phyloP scores from a whole-genome alignment of 352 stramenopile genomes.

The Discostella stelligera region DNA sequence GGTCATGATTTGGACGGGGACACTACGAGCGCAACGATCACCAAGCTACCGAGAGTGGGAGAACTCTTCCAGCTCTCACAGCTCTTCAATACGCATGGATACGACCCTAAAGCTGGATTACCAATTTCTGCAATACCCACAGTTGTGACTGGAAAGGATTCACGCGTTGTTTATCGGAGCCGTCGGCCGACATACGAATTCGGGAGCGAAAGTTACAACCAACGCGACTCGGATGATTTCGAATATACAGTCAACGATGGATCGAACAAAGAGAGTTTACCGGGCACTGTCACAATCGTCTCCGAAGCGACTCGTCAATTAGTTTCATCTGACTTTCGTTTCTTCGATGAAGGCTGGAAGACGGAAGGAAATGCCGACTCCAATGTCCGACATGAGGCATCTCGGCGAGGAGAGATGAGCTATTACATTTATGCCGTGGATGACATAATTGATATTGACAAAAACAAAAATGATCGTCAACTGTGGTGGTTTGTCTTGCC shows the following conservation, averaged over 20 bases:
- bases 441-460: slow-evolving; percentile 49
- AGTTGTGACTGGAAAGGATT: slow-evolving; percentile 85
- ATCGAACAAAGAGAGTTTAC: slow-evolving; percentile 44
- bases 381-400: slow-evolving; percentile 32
- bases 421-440: slow-evolving; percentile 87
- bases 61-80: slow-evolving; percentile 88
- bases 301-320: slow-evolving; percentile 75
- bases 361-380: slow-evolving; percentile 76
- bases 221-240: slow-evolving; percentile 85
- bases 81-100: slow-evolving; percentile 88
- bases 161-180: slow-evolving; percentile 84
- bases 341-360: slow-evolving; percentile 84
- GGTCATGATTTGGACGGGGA: slow-evolving; percentile 76
- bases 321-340: slow-evolving; percentile 87
- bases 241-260: slow-evolving; percentile 86
- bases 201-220: not conserved
- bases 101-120: slow-evolving; percentile 84
- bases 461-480: slow-evolving; percentile 63
- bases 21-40: slow-evolving; percentile 77
- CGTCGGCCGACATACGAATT: no score
- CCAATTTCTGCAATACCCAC: slow-evolving; percentile 78
- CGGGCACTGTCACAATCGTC: slow-evolving; percentile 84
- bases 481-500: slow-evolving; percentile 90
- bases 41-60: slow-evolving; percentile 84
- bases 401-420: slow-evolving; percentile 81